Percentiles rank a stretch among this genome's conserved stretches.
phyloP scores from a whole-genome alignment of 306 rosid genomes.

The Cicer cuneatum region DNA sequence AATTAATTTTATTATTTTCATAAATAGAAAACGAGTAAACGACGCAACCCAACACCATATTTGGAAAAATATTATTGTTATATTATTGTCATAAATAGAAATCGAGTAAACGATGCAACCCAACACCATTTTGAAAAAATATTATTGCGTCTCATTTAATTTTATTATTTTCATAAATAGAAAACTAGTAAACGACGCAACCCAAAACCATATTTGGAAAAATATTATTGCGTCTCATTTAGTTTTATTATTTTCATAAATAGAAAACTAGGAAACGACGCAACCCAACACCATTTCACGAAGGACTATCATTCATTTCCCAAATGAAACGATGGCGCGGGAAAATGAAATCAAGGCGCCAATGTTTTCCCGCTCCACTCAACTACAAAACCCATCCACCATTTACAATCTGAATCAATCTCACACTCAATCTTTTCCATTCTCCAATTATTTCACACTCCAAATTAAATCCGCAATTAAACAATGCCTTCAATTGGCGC shows the following conservation, averaged over 20 bases:
- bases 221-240: neutral
- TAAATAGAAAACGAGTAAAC: no score
- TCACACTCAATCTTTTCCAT: neutral
- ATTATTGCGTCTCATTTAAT: no score
- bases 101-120: no score
- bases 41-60: no score
- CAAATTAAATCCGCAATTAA: no score
- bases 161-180: no score
- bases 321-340: constrained; percentile 19
- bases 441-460: neutral
- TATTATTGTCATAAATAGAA: no score
- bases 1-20: no score
- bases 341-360: constrained; percentile 39
- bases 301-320: neutral
- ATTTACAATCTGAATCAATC: neutral
- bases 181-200: neutral
- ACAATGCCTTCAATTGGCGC: constrained; percentile 39
- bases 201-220: neutral
- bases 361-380: constrained; percentile 36
- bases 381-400: constrained; percentile 6
- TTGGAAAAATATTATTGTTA: no score
- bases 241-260: neutral
- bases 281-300: neutral
- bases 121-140: no score
- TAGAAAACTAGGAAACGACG: neutral